Evolutionary conservation across 805 yeast genomes (phyloP), one percentile per base, ranked within the genome.

Genomic region (Metschnikowia rubicola): DNA sequence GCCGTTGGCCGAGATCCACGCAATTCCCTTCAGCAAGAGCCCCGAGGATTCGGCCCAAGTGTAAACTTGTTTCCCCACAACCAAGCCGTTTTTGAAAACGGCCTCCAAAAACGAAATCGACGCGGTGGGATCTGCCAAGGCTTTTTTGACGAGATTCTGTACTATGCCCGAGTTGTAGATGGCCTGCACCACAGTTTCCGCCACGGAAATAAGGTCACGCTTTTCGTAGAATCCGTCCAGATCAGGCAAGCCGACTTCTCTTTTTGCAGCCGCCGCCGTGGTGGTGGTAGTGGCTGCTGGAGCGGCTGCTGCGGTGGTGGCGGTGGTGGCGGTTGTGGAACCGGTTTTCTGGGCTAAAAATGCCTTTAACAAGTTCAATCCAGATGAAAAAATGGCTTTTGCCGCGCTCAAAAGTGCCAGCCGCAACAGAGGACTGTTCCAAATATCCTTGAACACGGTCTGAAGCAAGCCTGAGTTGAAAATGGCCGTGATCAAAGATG

Each of bases 381-480:
- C 74, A 38, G 65, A 56, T n/a, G 57, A 43, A 57, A 71, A 64
- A 33, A 68, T 45, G 34, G 67, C 57, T 56, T 67, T 64, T 50
- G 67, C 72, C 37, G 66, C 66, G 39, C 51, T 53, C 46, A 68
- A 56, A 28, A 71, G 58, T 30, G 73, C 68, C 39, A 54, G 40
- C 50, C 62, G 63, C 60, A 72, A 70, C 35, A 59, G 61, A 30
- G 59, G 4, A 58, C 67, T 69, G 55, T 69, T 63, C 39, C 63
- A 45, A 39, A 71, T 48, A 43, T 55, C 60, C 46, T 51, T 53
- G 60, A 70, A 67, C 41, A 71, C 50, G 30, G 60, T 62, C 43
- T 61, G 59, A 44, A 72, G 47, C 49, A 70, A 65, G 48, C 75
- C 75, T 31, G 76, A 70, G 55, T 69, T 59, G 67, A 64, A 71